A percentile compares a stretch with the other conserved stretches of the same genome.
Evolutionary conservation across 179 eudicot genomes (phyloP).

Genomic region (Silene vulgaris): DNA sequence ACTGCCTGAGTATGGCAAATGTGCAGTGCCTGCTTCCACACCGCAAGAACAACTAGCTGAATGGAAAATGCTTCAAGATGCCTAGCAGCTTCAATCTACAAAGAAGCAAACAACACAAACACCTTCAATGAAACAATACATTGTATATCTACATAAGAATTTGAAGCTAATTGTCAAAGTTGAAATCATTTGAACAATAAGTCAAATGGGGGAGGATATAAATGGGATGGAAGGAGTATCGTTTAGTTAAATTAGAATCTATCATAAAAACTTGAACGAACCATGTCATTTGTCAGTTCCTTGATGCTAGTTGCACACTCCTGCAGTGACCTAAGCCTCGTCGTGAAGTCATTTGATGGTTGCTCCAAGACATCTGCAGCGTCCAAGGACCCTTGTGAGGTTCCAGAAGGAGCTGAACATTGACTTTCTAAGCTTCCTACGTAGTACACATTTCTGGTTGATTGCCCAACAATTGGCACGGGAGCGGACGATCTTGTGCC

Average conservation of each 20-base stretch:
- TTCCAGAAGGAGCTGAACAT: slow-evolving; percentile 60
- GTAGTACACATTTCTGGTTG: slow-evolving; percentile 30
- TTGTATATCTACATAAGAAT: neutral
- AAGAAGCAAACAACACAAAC: slow-evolving; percentile 20
- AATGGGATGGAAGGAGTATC: neutral
- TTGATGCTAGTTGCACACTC: slow-evolving; percentile 64
- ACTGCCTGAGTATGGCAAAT: slow-evolving; percentile 81
- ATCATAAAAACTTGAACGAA: slow-evolving; percentile 25
- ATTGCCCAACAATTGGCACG: slow-evolving; percentile 48
- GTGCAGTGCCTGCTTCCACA: slow-evolving; percentile 91
- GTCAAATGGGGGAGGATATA: neutral
- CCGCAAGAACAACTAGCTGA: slow-evolving; percentile 83
- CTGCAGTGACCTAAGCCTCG: slow-evolving; percentile 69
- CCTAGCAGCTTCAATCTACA: slow-evolving; percentile 53
- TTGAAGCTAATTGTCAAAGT: neutral
- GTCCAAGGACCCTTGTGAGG: slow-evolving; percentile 63
- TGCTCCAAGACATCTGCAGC: slow-evolving; percentile 52
- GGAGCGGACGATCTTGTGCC: slow-evolving; percentile 44
- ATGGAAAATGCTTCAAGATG: slow-evolving; percentile 84
- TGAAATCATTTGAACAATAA: neutral
- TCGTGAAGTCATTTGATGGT: slow-evolving; percentile 57
- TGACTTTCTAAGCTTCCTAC: slow-evolving; percentile 55
- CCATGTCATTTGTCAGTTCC: slow-evolving; percentile 78
- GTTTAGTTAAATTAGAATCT: neutral
- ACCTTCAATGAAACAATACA: neutral